Evolutionary conservation across 768 basidiomycete genomes (phyloP).

Genomic region (Pholiota microspora): DNA sequence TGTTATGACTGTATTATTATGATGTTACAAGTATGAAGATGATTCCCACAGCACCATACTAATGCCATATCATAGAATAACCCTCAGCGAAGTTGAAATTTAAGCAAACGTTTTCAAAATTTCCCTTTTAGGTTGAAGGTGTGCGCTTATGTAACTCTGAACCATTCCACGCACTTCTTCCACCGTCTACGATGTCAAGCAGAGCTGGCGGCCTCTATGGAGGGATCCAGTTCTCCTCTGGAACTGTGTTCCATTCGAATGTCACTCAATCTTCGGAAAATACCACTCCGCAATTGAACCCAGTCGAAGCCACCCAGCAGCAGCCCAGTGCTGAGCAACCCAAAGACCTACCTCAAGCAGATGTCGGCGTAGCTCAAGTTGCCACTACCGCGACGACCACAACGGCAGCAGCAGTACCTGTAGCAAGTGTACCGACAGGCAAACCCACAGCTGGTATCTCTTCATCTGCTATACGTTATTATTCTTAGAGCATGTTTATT

Average conservation of each 20-base stretch:
- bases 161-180: slow-evolving; percentile 8
- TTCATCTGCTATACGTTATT: slow-evolving; percentile 47
- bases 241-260: slow-evolving; percentile 47
- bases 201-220: slow-evolving; percentile 85
- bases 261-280: slow-evolving; percentile 18
- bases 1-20: no score
- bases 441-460: slow-evolving; percentile 61
- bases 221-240: slow-evolving; percentile 81
- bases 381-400: slow-evolving; percentile 23
- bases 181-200: slow-evolving; percentile 57
- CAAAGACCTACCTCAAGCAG: slow-evolving; percentile 14
- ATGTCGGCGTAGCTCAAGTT: slow-evolving; percentile 18
- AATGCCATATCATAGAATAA: no score
- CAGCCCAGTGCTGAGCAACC: slow-evolving; percentile 2
- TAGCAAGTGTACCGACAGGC: slow-evolving; percentile 27
- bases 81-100: no score
- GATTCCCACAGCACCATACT: neutral
- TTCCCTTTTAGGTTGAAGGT: no score
- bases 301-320: slow-evolving; percentile 12
- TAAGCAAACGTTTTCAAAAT: no score
- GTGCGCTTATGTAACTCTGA: neutral
- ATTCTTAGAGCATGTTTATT: slow-evolving; percentile 56
- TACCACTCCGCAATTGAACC: slow-evolving; percentile 17
- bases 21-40: neutral
- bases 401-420: slow-evolving; percentile 21